Conservation (phyloP, 805 yeast genomes). For the Suhomyces sp. region DNA sequence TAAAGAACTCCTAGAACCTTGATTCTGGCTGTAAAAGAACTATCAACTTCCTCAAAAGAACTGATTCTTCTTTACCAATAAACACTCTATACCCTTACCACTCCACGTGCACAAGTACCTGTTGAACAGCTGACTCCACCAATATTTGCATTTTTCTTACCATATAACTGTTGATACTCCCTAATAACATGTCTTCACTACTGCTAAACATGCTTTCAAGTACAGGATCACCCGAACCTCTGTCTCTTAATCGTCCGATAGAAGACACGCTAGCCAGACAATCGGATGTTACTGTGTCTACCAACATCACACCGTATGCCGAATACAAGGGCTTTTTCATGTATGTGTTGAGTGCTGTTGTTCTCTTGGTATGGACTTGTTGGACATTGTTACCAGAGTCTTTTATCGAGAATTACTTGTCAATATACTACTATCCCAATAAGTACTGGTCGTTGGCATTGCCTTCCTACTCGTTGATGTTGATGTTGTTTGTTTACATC, state of each 20-base stretch:
- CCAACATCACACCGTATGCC: slow-evolving; percentile 53
- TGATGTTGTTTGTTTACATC: slow-evolving; percentile 70
- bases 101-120: too few species aligned
- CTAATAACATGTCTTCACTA: slow-evolving; percentile 1
- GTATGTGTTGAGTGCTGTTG: slow-evolving; percentile 58
- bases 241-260: too few species aligned
- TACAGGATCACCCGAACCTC: slow-evolving; percentile 1
- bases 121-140: too few species aligned
- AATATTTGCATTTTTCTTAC: too few species aligned
- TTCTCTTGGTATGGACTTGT: slow-evolving; percentile 41
- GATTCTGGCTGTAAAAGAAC: too few species aligned
- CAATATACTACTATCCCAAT: slow-evolving; percentile 76
- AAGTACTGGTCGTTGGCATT: slow-evolving; percentile 87
- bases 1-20: too few species aligned
- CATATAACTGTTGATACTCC: too few species aligned
- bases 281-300: slow-evolving; percentile 63
- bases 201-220: slow-evolving; percentile 2
- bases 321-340: slow-evolving; percentile 90
- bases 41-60: too few species aligned
- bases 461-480: slow-evolving; percentile 68
- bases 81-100: too few species aligned
- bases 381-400: slow-evolving; percentile 77
- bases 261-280: slow-evolving; percentile 60
- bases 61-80: too few species aligned
- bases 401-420: slow-evolving; percentile 47